Percentiles rank a stretch among this genome's conserved stretches.
These are phyloP conservation scores for Isoetes taiwanensis DNA, from an alignment of 75 land plant genomes.

Conservation along the genomic window DNA sequence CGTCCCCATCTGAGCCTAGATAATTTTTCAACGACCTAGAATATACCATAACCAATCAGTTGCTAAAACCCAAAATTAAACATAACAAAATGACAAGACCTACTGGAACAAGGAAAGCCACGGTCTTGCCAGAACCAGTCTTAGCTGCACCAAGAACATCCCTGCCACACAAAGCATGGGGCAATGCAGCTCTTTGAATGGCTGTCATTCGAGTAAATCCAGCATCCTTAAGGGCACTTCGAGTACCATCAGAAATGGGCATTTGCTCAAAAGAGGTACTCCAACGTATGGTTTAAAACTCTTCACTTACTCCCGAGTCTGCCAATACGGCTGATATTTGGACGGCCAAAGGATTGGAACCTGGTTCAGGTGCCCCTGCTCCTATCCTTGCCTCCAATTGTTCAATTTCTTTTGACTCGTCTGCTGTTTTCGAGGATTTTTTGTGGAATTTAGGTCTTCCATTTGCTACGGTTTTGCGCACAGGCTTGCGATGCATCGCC, in stretches of 20 bases:
- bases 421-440: no score
- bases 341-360: conserved; percentile 51
- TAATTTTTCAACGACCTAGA: conserved; percentile 79
- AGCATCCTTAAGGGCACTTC: conserved; percentile 33
- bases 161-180: conserved; percentile 74
- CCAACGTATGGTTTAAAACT: conserved; percentile 51
- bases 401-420: conserved; percentile 64
- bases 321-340: conserved; percentile 8
- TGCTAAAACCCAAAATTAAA: not conserved
- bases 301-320: conserved; percentile 7
- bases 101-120: conserved; percentile 90
- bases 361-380: conserved; percentile 53
- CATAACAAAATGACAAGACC: not conserved
- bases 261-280: conserved; percentile 41
- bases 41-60: not conserved
- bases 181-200: conserved; percentile 84
- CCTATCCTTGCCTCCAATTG: conserved; percentile 58
- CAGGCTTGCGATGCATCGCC: no score
- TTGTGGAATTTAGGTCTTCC: no score
- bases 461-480: no score
- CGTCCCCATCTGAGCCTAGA: conserved; percentile 65
- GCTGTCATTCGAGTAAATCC: conserved; percentile 60
- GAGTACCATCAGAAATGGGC: conserved; percentile 60
- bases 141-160: conserved; percentile 96
- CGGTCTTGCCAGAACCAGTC: conserved; percentile 95